Conservation (phyloP, 345 rosid species). For the Dimocarpus longan region DNA sequence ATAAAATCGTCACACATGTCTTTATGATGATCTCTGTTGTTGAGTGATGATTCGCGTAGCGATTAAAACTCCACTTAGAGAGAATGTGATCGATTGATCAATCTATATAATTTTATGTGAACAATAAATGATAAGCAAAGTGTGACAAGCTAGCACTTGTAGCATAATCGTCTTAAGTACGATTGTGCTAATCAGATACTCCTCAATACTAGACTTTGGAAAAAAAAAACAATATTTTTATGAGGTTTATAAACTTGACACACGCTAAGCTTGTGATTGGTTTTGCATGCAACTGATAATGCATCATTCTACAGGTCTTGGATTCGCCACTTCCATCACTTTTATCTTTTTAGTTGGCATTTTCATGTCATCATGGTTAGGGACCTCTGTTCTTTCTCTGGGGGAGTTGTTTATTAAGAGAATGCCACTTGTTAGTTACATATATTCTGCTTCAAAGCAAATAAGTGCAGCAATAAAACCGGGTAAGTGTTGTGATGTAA, state of each 20-base stretch:
- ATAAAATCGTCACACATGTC: background rate
- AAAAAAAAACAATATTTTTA: background rate
- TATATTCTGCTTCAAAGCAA: constrained; percentile 58
- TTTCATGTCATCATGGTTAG: constrained; percentile 69
- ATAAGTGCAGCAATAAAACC: constrained; percentile 58
- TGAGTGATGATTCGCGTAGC: background rate
- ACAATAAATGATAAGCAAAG: background rate
- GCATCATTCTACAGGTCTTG: constrained; percentile 41
- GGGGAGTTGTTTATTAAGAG: constrained; percentile 61
- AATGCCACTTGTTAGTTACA: constrained; percentile 60
- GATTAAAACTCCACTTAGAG: background rate
- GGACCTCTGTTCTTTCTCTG: constrained; percentile 49
- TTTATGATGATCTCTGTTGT: background rate
- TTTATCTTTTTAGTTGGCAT: constrained; percentile 57
- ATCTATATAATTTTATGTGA: background rate
- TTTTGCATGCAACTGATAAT: background rate
- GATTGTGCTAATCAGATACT: background rate
- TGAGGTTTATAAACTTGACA: background rate
- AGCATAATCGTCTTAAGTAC: background rate
- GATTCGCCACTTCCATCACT: constrained; percentile 51
- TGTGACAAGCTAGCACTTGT: background rate
- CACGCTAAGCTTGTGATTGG: background rate
- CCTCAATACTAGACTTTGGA: background rate
- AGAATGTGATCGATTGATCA: background rate
- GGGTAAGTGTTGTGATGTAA: constrained; percentile 23